Evolutionary conservation across 768 basidiomycete genomes (phyloP).

Genomic region (Naganishia onofrii): DNA sequence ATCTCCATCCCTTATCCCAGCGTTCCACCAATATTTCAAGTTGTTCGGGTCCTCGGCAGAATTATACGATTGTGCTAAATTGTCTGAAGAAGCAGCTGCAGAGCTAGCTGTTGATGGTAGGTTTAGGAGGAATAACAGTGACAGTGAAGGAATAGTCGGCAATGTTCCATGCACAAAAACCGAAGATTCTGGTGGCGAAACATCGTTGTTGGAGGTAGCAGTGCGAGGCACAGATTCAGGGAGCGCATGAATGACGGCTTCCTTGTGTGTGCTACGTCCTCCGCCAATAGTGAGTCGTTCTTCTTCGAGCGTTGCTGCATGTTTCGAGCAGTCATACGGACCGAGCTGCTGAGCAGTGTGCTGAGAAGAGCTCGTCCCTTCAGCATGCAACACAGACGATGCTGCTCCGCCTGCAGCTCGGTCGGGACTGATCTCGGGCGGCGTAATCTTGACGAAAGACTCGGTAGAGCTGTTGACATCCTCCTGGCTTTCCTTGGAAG

Average conservation of each 20-base stretch:
- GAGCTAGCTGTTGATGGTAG: not conserved
- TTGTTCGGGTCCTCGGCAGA: slow-evolving; percentile 15
- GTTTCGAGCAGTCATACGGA: not conserved
- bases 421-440: not conserved
- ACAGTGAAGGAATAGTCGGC: not conserved
- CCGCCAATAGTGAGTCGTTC: not conserved
- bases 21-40: slow-evolving; percentile 21
- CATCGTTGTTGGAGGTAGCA: too few species aligned
- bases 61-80: slow-evolving; percentile 9
- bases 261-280: not conserved
- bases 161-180: not conserved
- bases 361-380: not conserved
- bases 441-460: slow-evolving; percentile 2
- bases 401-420: not conserved
- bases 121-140: not conserved
- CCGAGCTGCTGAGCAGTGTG: not conserved
- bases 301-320: not conserved
- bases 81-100: not conserved
- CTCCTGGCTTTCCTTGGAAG: not conserved
- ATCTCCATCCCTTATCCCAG: slow-evolving; percentile 17
- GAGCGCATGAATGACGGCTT: not conserved
- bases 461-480: not conserved
- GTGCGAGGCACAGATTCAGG: not conserved
- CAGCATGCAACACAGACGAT: not conserved
- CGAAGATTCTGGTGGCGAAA: not conserved